These are phyloP conservation scores for Septoria linicola DNA, from an alignment of 2,329 filamentous ascomycete genomes.

Conservation along the genomic window DNA sequence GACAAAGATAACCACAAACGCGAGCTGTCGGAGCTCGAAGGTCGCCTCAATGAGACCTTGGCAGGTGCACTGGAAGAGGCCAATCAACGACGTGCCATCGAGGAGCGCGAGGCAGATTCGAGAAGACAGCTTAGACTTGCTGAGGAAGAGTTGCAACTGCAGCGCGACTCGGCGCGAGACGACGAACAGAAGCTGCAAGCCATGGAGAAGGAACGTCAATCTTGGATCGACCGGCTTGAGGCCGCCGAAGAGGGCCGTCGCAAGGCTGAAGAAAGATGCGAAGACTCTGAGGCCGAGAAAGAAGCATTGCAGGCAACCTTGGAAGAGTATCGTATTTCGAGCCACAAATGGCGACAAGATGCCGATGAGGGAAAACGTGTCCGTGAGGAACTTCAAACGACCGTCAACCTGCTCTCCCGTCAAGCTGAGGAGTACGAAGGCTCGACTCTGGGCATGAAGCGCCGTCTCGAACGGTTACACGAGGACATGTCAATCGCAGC, in stretches of 20 bases:
- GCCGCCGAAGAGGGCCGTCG: conserved; percentile 35
- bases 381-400: conserved; percentile 64
- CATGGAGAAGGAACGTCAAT: conserved; percentile 45
- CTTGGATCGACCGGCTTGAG: conserved; percentile 42
- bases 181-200: conserved; percentile 45
- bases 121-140: conserved; percentile 48
- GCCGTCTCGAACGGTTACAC: conserved; percentile 81
- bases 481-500: conserved; percentile 80
- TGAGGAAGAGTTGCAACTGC: conserved; percentile 50
- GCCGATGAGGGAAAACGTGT: conserved; percentile 57
- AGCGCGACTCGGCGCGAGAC: conserved; percentile 45
- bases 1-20: conserved; percentile 31
- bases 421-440: conserved; percentile 79
- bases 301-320: conserved; percentile 60
- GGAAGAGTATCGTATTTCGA: conserved; percentile 63
- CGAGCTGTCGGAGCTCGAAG: conserved; percentile 22
- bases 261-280: conserved; percentile 31
- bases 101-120: conserved; percentile 47
- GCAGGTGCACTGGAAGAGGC: conserved; percentile 42
- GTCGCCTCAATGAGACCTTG: conserved; percentile 33
- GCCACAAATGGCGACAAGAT: conserved; percentile 59
- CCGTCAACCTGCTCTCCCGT: conserved; percentile 72
- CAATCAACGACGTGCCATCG: conserved; percentile 39
- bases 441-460: conserved; percentile 58
- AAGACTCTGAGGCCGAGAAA: conserved; percentile 57